Conservation (phyloP, 164 flowering plant genomes). For the Santalum album region DNA sequence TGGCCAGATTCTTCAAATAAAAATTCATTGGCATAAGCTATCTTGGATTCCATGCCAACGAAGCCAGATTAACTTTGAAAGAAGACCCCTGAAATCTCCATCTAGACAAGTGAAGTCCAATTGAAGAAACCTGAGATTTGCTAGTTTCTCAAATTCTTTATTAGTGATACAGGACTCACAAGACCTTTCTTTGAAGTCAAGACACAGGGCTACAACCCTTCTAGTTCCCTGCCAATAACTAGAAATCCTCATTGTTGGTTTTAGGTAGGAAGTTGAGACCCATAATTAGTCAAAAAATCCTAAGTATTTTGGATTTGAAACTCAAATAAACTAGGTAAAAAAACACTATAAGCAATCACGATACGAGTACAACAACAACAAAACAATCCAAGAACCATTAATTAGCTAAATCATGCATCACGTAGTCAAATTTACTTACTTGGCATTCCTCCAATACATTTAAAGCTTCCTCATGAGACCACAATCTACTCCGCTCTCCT, state of each 20-base stretch:
- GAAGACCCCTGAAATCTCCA: neutral
- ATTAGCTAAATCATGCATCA: too few species aligned
- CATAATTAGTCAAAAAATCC: too few species aligned
- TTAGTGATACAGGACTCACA: neutral
- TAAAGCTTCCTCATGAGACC: constrained; percentile 10
- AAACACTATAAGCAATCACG: too few species aligned
- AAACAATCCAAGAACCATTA: too few species aligned
- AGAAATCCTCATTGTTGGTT: neutral
- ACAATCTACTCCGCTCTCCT: constrained; percentile 19
- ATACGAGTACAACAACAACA: too few species aligned
- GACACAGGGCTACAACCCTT: constrained; percentile 9
- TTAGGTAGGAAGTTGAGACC: too few species aligned
- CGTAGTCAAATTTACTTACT: constrained; percentile 6
- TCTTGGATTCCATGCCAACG: constrained; percentile 14
- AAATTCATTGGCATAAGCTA: constrained; percentile 8
- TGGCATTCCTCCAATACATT: constrained; percentile 3
- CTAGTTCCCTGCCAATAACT: constrained; percentile 15
- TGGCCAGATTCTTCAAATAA: constrained; percentile 6
- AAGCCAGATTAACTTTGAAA: constrained; percentile 7
- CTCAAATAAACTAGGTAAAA: neutral
- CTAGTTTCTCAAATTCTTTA: constrained; percentile 9
- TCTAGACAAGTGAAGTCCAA: neutral
- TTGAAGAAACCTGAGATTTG: constrained; percentile 9
- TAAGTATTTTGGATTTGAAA: too few species aligned
- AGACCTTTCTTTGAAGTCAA: neutral